Percentiles rank a stretch among this genome's conserved stretches.
These are phyloP conservation scores for Mycena citricolor DNA, from an alignment of 1,284 basidiomycete genomes.

Conservation along the genomic window DNA sequence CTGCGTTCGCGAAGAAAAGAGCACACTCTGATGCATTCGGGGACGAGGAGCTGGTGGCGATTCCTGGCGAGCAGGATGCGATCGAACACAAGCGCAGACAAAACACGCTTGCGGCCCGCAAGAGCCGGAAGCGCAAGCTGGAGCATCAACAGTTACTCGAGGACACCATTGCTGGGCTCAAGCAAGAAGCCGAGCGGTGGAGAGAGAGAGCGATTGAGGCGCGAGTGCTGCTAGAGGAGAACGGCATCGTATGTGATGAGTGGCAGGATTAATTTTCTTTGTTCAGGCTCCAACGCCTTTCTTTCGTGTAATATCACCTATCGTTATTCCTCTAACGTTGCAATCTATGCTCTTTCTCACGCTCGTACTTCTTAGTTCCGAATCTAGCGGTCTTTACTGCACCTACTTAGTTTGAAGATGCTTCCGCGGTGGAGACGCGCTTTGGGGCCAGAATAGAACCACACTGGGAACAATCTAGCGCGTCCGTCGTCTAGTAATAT, in stretches of 20 bases:
- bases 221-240: constrained; percentile 46
- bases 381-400: no score
- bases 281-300: no score
- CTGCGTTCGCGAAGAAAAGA: constrained; percentile 35
- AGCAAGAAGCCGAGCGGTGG: constrained; percentile 56
- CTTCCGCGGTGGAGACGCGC: no score
- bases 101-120: constrained; percentile 78
- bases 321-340: no score
- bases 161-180: constrained; percentile 45
- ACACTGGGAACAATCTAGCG: no score
- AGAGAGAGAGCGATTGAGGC: constrained; percentile 49
- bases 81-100: constrained; percentile 76
- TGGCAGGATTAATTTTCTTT: neutral
- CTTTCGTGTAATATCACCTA: no score
- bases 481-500: no score
- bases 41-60: constrained; percentile 51
- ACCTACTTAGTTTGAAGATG: no score
- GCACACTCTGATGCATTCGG: constrained; percentile 39
- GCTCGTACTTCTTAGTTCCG: no score
- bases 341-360: no score
- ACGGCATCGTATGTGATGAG: constrained; percentile 35
- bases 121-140: constrained; percentile 73
- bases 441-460: no score
- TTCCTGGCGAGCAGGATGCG: constrained; percentile 53
- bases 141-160: constrained; percentile 68